These are phyloP conservation scores for Pyrrhoderma noxium DNA, from an alignment of 1,284 basidiomycete species.

Conservation along the genomic window DNA sequence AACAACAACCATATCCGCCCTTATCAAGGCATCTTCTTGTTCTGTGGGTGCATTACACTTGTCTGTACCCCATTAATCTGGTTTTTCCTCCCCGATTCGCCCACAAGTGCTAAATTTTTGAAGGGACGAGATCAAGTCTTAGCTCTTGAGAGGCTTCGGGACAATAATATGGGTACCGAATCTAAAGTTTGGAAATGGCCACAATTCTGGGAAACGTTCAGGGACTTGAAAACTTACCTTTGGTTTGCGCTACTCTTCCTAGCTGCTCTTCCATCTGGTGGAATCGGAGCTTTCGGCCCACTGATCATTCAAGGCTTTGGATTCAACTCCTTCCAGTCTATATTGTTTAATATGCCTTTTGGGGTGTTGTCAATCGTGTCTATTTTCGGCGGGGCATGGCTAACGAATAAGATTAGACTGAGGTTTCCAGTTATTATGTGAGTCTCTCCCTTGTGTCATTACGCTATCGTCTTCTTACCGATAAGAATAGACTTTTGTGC, in stretches of 20 bases:
- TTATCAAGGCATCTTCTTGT: constrained; percentile 39
- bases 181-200: constrained; percentile 40
- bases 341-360: constrained; percentile 44
- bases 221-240: constrained; percentile 39
- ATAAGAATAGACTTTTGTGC: background rate
- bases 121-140: constrained; percentile 23
- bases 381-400: constrained; percentile 32
- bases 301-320: constrained; percentile 36
- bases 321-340: constrained; percentile 31
- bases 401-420: constrained; percentile 41
- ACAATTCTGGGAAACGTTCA: constrained; percentile 35
- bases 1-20: constrained; percentile 13
- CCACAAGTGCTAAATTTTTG: constrained; percentile 9
- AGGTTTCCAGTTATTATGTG: constrained; percentile 43
- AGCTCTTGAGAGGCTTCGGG: constrained; percentile 36
- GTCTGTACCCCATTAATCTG: constrained; percentile 21
- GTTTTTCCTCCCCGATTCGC: constrained; percentile 17
- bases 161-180: constrained; percentile 39
- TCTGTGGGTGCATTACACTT: constrained; percentile 34
- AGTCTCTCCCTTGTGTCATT: constrained; percentile 33
- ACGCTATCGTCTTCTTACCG: constrained; percentile 30
- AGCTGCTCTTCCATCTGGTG: constrained; percentile 35
- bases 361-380: constrained; percentile 38
- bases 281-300: constrained; percentile 36
- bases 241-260: constrained; percentile 37